Evolutionary conservation across 2,329 filamentous ascomycete species (phyloP).

Genomic region (Nannizziopsis barbatae): DNA sequence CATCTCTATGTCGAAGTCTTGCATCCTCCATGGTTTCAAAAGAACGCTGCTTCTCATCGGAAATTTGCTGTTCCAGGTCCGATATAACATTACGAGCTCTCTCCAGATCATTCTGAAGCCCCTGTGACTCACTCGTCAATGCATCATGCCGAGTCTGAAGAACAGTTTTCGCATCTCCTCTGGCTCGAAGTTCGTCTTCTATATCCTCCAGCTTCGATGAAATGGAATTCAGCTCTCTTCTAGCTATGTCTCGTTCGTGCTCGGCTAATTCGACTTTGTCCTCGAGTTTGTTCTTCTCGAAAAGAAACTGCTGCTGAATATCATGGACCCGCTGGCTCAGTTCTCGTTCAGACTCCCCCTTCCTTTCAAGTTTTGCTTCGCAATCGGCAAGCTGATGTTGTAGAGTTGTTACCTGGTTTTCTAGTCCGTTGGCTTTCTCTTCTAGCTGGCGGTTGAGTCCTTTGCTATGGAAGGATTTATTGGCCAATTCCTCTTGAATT

Average conservation of each 20-base stretch:
- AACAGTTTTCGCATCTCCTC: conserved; percentile 53
- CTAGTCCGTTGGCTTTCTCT: conserved; percentile 55
- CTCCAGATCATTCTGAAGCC: conserved; percentile 55
- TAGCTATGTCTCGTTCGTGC: conserved; percentile 37
- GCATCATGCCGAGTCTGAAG: conserved; percentile 59
- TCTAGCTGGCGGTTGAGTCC: conserved; percentile 64
- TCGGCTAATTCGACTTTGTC: conserved; percentile 36
- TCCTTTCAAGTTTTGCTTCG: conserved; percentile 36
- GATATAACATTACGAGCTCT: conserved; percentile 34
- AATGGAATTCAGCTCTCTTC: conserved; percentile 33
- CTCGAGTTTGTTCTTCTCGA: conserved; percentile 29
- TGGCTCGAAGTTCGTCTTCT: conserved; percentile 49
- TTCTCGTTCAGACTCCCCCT: conserved; percentile 30
- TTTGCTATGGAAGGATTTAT: conserved; percentile 67
- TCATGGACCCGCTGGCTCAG: conserved; percentile 31
- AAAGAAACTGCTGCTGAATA: conserved; percentile 30
- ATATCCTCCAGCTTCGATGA: conserved; percentile 43
- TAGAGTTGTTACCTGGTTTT: conserved; percentile 51
- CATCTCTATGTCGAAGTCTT: conserved; percentile 43
- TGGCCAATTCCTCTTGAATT: conserved; percentile 64
- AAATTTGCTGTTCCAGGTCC: conserved; percentile 40
- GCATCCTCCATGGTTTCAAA: conserved; percentile 52
- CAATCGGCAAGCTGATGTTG: conserved; percentile 37
- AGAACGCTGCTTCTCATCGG: conserved; percentile 47
- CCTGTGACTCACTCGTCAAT: conserved; percentile 52